Conservation (phyloP, 1,139 yeast species). For the Pichia sp. region DNA sequence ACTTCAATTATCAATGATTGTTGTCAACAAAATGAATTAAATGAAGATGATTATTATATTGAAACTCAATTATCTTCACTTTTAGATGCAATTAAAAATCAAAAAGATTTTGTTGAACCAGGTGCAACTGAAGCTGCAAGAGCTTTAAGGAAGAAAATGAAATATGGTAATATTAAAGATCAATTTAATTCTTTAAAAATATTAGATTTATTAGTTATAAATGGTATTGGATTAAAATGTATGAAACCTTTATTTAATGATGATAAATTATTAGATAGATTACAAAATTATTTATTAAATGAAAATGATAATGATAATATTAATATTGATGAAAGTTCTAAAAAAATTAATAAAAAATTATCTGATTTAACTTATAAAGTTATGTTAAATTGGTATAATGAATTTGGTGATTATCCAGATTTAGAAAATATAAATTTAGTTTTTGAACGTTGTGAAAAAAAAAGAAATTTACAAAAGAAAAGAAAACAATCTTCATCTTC, state of each 20-base stretch:
- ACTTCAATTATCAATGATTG: slow-evolving; percentile 46
- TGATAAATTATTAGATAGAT: slow-evolving; percentile 60
- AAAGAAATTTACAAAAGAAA: slow-evolving; percentile 4
- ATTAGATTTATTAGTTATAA: slow-evolving; percentile 69
- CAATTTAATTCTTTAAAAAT: slow-evolving; percentile 64
- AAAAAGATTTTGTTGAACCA: slow-evolving; percentile 30
- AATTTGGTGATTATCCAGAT: slow-evolving; percentile 45
- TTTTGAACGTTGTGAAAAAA: slow-evolving; percentile 33
- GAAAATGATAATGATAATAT: slow-evolving; percentile 32
- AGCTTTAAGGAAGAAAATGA: slow-evolving; percentile 79
- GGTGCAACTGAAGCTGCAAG: slow-evolving; percentile 83
- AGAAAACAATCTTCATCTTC: slow-evolving; percentile 7
- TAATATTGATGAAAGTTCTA: slow-evolving; percentile 23
- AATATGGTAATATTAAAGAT: slow-evolving; percentile 64
- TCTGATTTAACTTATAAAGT: slow-evolving; percentile 34
- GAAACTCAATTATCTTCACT: slow-evolving; percentile 42
- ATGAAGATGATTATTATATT: slow-evolving; percentile 27
- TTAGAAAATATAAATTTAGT: slow-evolving; percentile 47
- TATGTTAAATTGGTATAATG: slow-evolving; percentile 61
- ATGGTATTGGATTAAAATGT: slow-evolving; percentile 47
- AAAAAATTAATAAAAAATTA: slow-evolving; percentile 33
- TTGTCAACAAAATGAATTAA: slow-evolving; percentile 34
- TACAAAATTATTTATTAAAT: slow-evolving; percentile 43
- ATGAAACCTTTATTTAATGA: slow-evolving; percentile 56
- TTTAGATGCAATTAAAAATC: slow-evolving; percentile 38